These are phyloP conservation scores for Globisporangium yorkense DNA, from an alignment of 352 stramenopile genomes.

Conservation along the genomic window DNA sequence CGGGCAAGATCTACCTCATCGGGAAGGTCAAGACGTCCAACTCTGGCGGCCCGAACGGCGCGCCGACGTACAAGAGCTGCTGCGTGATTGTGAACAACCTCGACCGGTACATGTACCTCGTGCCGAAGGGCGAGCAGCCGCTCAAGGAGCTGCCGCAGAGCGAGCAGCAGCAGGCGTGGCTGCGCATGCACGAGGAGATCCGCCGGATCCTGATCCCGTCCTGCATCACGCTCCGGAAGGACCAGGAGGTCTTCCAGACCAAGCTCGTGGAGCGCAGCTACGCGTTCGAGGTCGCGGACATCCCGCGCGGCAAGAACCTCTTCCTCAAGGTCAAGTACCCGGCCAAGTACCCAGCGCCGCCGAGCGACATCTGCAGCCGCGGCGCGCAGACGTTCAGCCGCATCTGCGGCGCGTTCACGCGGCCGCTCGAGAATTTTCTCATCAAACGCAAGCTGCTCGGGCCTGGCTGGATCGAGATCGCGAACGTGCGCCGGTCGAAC, in stretches of 20 bases:
- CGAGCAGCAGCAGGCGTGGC: slow-evolving; percentile 83
- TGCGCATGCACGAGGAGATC: slow-evolving; percentile 88
- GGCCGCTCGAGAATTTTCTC: slow-evolving; percentile 96
- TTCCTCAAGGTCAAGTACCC: slow-evolving; percentile 98
- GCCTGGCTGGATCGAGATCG: slow-evolving; percentile 96
- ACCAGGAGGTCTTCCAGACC: slow-evolving; percentile 88
- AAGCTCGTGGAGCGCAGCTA: slow-evolving; percentile 97
- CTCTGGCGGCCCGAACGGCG: slow-evolving; percentile 18
- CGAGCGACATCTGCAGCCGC: slow-evolving; percentile 72
- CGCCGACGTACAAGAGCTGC: slow-evolving; percentile 87
- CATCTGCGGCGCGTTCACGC: slow-evolving; percentile 94
- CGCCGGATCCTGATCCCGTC: slow-evolving; percentile 87
- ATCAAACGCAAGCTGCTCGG: slow-evolving; percentile 97
- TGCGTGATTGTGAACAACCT: slow-evolving; percentile 96
- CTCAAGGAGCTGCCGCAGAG: slow-evolving; percentile 89
- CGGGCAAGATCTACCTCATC: slow-evolving; percentile 96
- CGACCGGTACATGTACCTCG: slow-evolving; percentile 95
- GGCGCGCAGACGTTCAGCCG: slow-evolving; percentile 91
- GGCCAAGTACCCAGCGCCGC: slow-evolving; percentile 86
- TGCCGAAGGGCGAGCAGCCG: slow-evolving; percentile 32
- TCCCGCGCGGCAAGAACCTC: slow-evolving; percentile 92
- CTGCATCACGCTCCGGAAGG: slow-evolving; percentile 60
- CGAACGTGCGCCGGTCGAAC: slow-evolving; percentile 67
- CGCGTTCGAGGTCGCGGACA: slow-evolving; percentile 94
- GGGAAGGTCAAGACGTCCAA: slow-evolving; percentile 89